Evolutionary conservation across 345 rosid species (phyloP).

Genomic region (Noccaea bulbosa): DNA sequence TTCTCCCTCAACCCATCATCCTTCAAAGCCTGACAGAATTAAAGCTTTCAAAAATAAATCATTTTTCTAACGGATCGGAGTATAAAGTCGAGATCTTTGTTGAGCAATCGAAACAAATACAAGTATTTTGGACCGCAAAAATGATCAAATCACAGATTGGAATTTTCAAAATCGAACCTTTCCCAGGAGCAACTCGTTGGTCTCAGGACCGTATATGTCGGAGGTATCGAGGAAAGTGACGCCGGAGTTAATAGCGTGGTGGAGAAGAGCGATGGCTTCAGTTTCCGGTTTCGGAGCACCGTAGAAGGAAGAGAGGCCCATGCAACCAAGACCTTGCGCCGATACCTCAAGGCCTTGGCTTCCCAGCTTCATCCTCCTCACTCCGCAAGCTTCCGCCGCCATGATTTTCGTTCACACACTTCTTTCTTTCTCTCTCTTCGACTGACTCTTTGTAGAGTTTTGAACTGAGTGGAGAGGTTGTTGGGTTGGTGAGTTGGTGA

Average conservation of each 20-base stretch:
- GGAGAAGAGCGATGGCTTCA: constrained; percentile 43
- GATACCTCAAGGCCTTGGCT: constrained; percentile 44
- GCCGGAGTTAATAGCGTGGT: constrained; percentile 46
- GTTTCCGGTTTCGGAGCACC: constrained; percentile 44
- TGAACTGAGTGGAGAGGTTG: too few species aligned
- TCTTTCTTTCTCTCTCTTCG: constrained; percentile 4
- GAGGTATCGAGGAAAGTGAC: constrained; percentile 54
- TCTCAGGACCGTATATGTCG: constrained; percentile 48
- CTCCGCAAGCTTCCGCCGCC: constrained; percentile 22
- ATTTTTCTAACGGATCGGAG: background rate
- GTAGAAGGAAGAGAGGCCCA: constrained; percentile 45
- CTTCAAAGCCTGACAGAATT: constrained; percentile 50
- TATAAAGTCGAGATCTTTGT: too few species aligned
- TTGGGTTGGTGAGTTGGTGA: too few species aligned
- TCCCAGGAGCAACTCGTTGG: constrained; percentile 47
- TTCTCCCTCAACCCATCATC: constrained; percentile 58
- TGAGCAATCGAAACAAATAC: too few species aligned
- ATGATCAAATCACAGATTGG: too few species aligned
- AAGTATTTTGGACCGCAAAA: too few species aligned
- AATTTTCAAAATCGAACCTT: constrained; percentile 25
- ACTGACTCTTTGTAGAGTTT: too few species aligned
- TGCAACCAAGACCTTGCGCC: constrained; percentile 54
- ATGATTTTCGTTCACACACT: background rate
- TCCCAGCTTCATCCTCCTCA: constrained; percentile 34
- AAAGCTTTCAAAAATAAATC: background rate